A percentile compares a stretch with the other conserved stretches of the same genome.
phyloP scores from a whole-genome alignment of 2,329 filamentous ascomycete species.

The Kalmusia sp. region DNA sequence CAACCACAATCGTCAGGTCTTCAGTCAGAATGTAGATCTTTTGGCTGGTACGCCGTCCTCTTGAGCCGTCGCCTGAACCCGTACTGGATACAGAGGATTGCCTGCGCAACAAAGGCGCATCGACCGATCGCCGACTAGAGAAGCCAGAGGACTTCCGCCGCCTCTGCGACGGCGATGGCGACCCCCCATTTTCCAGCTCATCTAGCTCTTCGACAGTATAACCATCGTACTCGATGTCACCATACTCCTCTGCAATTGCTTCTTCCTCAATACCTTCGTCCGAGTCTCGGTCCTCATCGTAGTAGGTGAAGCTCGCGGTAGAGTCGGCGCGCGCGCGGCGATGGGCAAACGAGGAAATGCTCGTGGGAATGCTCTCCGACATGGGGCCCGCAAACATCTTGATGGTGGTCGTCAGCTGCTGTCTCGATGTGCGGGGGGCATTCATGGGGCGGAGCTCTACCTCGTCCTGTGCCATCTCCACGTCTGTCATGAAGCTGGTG shows the following conservation, averaged over 20 bases:
- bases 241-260: constrained; percentile 41
- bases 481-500: constrained; percentile 85
- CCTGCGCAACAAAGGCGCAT: constrained; percentile 71
- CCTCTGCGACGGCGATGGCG: constrained; percentile 27
- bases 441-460: constrained; percentile 56
- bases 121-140: constrained; percentile 63
- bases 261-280: constrained; percentile 39
- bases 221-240: constrained; percentile 39
- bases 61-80: constrained; percentile 64
- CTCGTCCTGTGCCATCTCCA: constrained; percentile 99
- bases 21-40: constrained; percentile 94
- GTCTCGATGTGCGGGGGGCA: constrained; percentile 29
- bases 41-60: constrained; percentile 74
- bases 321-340: constrained; percentile 83
- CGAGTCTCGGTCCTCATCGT: constrained; percentile 72
- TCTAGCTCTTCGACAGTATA: constrained; percentile 56
- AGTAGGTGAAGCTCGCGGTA: constrained; percentile 88
- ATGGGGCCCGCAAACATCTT: constrained; percentile 88
- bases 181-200: constrained; percentile 53
- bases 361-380: constrained; percentile 94
- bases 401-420: constrained; percentile 45
- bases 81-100: constrained; percentile 74
- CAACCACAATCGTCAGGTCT: constrained; percentile 91
- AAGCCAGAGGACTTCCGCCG: constrained; percentile 70
- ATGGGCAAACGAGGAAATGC: constrained; percentile 89